These are phyloP conservation scores for Fusarium keratoplasticum DNA, from an alignment of 2,329 filamentous ascomycete genomes.

Conservation along the genomic window DNA sequence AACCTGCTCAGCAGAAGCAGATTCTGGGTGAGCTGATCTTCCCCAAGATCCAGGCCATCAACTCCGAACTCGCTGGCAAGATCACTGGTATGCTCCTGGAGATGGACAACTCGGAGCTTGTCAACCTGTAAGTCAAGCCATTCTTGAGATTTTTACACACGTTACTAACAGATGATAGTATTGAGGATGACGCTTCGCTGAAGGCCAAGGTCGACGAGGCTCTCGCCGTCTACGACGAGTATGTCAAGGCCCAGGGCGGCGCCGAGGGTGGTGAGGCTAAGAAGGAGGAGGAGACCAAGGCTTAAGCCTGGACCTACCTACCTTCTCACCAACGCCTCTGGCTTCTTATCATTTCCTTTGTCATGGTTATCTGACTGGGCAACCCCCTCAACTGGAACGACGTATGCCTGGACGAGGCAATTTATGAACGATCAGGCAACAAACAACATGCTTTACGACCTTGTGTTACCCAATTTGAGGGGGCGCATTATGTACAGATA, in stretches of 20 bases:
- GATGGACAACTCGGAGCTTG: constrained; percentile 96
- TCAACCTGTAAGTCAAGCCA: constrained; percentile 84
- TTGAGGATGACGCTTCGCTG: constrained; percentile 89
- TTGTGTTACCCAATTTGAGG: constrained; percentile 39
- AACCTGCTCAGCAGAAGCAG: constrained; percentile 92
- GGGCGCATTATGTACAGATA: constrained; percentile 55
- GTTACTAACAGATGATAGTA: constrained; percentile 62
- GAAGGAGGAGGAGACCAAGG: constrained; percentile 63
- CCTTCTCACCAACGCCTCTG: neutral
- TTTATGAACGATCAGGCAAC: constrained; percentile 41
- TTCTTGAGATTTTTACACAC: constrained; percentile 29
- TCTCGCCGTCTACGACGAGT: constrained; percentile 97
- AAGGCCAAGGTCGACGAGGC: constrained; percentile 98
- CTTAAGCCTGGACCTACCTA: constrained; percentile 44
- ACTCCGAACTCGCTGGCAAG: constrained; percentile 97
- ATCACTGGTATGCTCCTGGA: constrained; percentile 99
- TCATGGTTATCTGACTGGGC: constrained; percentile 45
- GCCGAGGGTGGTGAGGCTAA: constrained; percentile 55
- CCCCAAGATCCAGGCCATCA: constrained; percentile 96
- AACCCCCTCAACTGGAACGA: constrained; percentile 43
- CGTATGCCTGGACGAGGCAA: constrained; percentile 35
- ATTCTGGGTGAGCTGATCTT: constrained; percentile 97
- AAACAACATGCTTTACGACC: constrained; percentile 46
- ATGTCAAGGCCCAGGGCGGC: constrained; percentile 84
- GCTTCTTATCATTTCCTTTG: constrained; percentile 45